Conservation (phyloP, 805 yeast genomes). For the Blastobotrys terrestris region DNA sequence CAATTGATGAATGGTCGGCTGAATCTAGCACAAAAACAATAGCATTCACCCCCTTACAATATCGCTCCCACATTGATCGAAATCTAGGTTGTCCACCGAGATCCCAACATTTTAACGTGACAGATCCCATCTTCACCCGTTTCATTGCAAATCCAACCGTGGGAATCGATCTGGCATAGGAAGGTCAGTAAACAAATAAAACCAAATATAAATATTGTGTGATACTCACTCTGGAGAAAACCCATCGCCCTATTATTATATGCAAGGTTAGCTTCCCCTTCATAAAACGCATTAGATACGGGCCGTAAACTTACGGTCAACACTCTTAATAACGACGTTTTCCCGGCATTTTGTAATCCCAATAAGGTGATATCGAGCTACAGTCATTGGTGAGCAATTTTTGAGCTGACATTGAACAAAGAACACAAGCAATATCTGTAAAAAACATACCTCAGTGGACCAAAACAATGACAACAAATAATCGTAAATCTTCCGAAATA, state of each 20-base stretch:
- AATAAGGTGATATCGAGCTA: constrained; percentile 32
- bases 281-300: neutral
- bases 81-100: constrained; percentile 36
- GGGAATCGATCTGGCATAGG: constrained; percentile 29
- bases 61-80: constrained; percentile 36
- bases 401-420: no score
- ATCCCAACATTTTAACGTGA: constrained; percentile 36
- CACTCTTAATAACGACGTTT: constrained; percentile 31
- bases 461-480: constrained; percentile 30
- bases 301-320: constrained; percentile 23
- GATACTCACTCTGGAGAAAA: constrained; percentile 29
- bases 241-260: constrained; percentile 24
- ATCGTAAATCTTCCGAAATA: constrained; percentile 25
- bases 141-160: constrained; percentile 37
- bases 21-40: constrained; percentile 34
- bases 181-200: neutral
- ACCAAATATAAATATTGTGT: neutral
- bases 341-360: constrained; percentile 36
- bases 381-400: no score
- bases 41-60: constrained; percentile 33
- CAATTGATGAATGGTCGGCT: constrained; percentile 29
- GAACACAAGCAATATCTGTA: no score
- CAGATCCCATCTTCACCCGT: constrained; percentile 29
- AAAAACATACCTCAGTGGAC: no score
- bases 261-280: neutral